A percentile compares a stretch with the other conserved stretches of the same genome.
These are phyloP conservation scores for Schoenoplectus triqueter DNA, from an alignment of 202 grass and related monocot genomes.

Conservation along the genomic window DNA sequence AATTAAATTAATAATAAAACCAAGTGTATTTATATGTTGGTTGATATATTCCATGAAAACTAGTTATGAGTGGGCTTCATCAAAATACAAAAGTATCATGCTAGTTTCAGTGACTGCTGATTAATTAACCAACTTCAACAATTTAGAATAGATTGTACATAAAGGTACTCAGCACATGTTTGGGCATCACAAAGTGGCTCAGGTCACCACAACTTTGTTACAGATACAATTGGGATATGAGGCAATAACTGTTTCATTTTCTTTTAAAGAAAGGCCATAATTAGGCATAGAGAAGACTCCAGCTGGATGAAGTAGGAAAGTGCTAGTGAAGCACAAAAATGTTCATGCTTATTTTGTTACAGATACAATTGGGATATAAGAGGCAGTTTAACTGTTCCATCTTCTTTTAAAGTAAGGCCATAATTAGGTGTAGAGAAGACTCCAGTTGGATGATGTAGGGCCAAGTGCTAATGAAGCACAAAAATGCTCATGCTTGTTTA, in stretches of 20 bases:
- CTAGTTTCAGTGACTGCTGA: not conserved
- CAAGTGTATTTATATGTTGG: not conserved
- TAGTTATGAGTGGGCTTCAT: not conserved
- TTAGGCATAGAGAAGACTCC: not conserved
- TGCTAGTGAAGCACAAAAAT: not conserved
- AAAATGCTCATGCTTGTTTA: not conserved
- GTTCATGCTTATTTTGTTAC: not conserved
- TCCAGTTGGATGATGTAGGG: constrained; percentile 16
- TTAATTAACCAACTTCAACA: not conserved
- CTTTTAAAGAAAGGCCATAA: constrained; percentile 19
- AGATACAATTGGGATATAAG: not conserved
- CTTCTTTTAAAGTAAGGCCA: not conserved
- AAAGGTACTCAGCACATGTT: not conserved
- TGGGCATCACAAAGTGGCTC: not conserved
- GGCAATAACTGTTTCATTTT: not conserved
- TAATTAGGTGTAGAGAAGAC: not conserved
- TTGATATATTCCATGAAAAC: not conserved
- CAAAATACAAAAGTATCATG: not conserved
- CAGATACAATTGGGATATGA: not conserved
- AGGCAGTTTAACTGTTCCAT: not conserved
- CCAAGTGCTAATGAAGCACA: not conserved
- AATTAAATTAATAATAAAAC: constrained; percentile 3
- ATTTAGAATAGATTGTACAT: constrained; percentile 1
- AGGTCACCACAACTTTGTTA: not conserved
- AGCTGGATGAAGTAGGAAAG: constrained; percentile 17